Evolutionary conservation across 2,329 filamentous ascomycete genomes (phyloP).

Genomic region (Alternaria ventricosa): DNA sequence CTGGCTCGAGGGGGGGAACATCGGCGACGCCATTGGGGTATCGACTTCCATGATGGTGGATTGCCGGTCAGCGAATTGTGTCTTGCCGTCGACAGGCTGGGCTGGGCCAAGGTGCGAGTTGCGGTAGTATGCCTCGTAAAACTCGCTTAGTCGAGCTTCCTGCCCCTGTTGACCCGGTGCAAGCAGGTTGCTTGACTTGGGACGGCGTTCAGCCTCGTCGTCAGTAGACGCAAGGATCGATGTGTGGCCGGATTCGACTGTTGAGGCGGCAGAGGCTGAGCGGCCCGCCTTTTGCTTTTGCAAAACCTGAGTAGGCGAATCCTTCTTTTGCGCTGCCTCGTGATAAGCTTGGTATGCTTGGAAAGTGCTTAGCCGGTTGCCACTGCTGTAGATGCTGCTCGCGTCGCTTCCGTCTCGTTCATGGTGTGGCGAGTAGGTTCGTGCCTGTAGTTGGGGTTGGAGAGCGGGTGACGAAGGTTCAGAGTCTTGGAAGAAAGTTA

Average conservation of each 20-base stretch:
- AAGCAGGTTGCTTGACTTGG: slow-evolving; percentile 23
- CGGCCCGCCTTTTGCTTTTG: slow-evolving; percentile 6
- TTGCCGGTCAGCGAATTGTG: slow-evolving; percentile 26
- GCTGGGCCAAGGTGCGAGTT: slow-evolving; percentile 29
- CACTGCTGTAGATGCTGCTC: slow-evolving; percentile 44
- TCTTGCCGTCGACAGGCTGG: slow-evolving; percentile 11
- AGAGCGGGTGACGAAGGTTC: slow-evolving; percentile 21
- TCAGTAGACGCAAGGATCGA: slow-evolving; percentile 21
- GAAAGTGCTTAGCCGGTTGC: slow-evolving; percentile 29
- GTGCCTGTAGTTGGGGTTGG: slow-evolving; percentile 16
- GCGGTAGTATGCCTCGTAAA: slow-evolving; percentile 50
- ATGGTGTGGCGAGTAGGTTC: slow-evolving; percentile 32
- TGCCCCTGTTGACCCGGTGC: slow-evolving; percentile 20
- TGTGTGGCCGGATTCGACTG: slow-evolving; percentile 25
- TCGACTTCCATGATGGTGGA: slow-evolving; percentile 40
- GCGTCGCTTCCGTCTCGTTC: slow-evolving; percentile 39
- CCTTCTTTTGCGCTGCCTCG: slow-evolving; percentile 7
- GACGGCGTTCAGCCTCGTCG: slow-evolving; percentile 22
- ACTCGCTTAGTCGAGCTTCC: slow-evolving; percentile 46
- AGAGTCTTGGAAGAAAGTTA: slow-evolving; percentile 34
- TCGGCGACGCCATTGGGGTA: slow-evolving; percentile 34
- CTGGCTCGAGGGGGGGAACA: slow-evolving; percentile 19
- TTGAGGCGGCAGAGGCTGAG: slow-evolving; percentile 25
- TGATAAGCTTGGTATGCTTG: slow-evolving; percentile 24
- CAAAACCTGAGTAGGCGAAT: background rate